Evolutionary conservation across 495 filamentous ascomycete genomes (phyloP).

Genomic region (Daldinia decipiens): DNA sequence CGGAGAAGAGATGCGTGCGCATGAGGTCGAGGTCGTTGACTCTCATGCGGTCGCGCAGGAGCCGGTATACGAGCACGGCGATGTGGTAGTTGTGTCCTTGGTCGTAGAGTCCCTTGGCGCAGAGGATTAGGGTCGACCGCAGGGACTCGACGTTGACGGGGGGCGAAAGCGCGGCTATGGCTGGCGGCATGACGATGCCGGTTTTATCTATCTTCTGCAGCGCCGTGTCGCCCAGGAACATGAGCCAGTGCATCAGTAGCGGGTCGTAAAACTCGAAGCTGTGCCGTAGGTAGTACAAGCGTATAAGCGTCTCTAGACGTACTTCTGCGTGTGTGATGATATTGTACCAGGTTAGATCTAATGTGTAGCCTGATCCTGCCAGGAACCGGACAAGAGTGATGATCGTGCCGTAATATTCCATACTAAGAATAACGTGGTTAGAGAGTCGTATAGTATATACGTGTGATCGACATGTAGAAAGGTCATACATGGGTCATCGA

Average conservation of each 20-base stretch:
- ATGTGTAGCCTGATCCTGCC: not conserved
- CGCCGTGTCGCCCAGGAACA: conserved; percentile 45
- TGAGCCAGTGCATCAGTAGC: conserved; percentile 51
- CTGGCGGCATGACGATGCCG: not conserved
- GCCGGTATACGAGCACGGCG: conserved; percentile 33
- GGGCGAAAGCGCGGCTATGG: not conserved
- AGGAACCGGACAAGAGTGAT: conserved; percentile 32
- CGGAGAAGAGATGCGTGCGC: conserved; percentile 37
- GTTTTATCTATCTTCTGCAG: conserved; percentile 38
- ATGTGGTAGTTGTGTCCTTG: conserved; percentile 48
- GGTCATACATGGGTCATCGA: too few relatives aligned
- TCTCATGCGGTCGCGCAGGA: conserved; percentile 40
- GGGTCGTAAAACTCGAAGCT: conserved; percentile 51
- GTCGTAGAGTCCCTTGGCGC: conserved; percentile 53
- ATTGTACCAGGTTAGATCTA: conserved; percentile 30
- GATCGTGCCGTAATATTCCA: conserved; percentile 42
- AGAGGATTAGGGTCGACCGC: conserved; percentile 49
- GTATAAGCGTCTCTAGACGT: conserved; percentile 50
- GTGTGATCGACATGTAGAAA: too few relatives aligned
- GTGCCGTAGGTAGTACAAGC: conserved; percentile 56
- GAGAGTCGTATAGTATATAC: not conserved
- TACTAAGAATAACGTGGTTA: conserved; percentile 10
- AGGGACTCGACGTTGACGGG: conserved; percentile 39
- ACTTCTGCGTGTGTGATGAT: conserved; percentile 45
- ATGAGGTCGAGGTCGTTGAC: conserved; percentile 37